Evolutionary conservation across 23 red algal species (phyloP).

Genomic region (Agarophyton chilense): DNA sequence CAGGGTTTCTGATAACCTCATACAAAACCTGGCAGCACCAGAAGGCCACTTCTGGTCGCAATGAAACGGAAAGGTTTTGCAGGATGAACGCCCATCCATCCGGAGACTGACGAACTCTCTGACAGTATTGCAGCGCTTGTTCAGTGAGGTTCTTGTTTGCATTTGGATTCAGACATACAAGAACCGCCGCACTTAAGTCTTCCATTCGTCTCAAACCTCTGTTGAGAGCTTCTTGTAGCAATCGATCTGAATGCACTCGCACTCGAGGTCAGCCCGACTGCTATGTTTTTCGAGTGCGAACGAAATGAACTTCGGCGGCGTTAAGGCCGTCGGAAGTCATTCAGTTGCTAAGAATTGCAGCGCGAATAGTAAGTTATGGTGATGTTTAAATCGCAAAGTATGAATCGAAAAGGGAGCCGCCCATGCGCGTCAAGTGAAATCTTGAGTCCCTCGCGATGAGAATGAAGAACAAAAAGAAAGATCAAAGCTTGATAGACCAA

Average conservation of each 20-base stretch:
- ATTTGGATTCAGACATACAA: constrained; percentile 59
- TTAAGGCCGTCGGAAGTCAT: constrained; percentile 23
- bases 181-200: constrained; percentile 67
- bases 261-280: background rate
- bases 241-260: background rate
- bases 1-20: constrained; percentile 28
- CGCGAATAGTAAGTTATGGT: background rate
- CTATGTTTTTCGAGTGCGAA: constrained; percentile 17
- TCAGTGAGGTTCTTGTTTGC: constrained; percentile 41
- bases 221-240: background rate
- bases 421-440: background rate
- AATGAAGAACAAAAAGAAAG: background rate
- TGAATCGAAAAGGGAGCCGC: background rate
- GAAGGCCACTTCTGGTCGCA: constrained; percentile 58
- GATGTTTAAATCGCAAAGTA: background rate
- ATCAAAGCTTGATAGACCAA: background rate
- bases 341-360: background rate
- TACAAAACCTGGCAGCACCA: constrained; percentile 69
- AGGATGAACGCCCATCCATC: constrained; percentile 80
- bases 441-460: background rate
- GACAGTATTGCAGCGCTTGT: constrained; percentile 60
- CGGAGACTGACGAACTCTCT: constrained; percentile 52
- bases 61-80: constrained; percentile 37
- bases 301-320: background rate
- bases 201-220: constrained; percentile 40